phyloP scores from a whole-genome alignment of 352 stramenopile genomes.

The Globisporangium rhizosaccharum region DNA sequence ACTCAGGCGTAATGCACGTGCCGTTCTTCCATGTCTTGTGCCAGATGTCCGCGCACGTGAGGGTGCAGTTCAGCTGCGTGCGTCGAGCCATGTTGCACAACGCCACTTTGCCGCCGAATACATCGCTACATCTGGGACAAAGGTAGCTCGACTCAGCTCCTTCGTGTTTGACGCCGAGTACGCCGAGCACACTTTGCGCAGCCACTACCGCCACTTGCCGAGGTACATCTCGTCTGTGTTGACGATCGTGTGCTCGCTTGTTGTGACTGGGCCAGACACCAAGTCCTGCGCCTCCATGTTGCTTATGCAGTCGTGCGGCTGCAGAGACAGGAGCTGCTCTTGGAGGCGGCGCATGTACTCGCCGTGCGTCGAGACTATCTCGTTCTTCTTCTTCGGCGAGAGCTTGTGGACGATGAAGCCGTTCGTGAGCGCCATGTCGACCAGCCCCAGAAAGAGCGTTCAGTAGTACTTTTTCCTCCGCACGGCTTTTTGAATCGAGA shows the following conservation, averaged over 20 bases:
- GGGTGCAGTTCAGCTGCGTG: neutral
- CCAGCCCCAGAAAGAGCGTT: neutral
- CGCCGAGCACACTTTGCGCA: conserved; percentile 1
- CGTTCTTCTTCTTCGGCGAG: neutral
- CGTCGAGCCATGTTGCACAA: neutral
- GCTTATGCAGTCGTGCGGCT: neutral
- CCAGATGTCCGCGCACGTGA: conserved; percentile 1
- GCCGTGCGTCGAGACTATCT: neutral
- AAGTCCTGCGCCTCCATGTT: neutral
- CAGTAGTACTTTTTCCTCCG: neutral
- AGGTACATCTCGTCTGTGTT: neutral
- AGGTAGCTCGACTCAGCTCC: neutral
- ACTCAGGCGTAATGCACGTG: neutral
- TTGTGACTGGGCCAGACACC: neutral
- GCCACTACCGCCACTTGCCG: neutral
- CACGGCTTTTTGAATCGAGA: neutral
- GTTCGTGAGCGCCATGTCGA: neutral
- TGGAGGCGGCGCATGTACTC: neutral
- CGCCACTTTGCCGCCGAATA: neutral
- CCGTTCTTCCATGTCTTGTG: neutral
- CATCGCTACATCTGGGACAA: neutral
- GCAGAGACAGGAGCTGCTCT: neutral
- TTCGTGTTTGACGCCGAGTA: neutral
- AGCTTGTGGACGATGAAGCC: neutral
- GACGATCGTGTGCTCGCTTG: neutral